A percentile compares a stretch with the other conserved stretches of the same genome.
phyloP scores from a whole-genome alignment of 139 green algal species.

The Coelastrella sp. region DNA sequence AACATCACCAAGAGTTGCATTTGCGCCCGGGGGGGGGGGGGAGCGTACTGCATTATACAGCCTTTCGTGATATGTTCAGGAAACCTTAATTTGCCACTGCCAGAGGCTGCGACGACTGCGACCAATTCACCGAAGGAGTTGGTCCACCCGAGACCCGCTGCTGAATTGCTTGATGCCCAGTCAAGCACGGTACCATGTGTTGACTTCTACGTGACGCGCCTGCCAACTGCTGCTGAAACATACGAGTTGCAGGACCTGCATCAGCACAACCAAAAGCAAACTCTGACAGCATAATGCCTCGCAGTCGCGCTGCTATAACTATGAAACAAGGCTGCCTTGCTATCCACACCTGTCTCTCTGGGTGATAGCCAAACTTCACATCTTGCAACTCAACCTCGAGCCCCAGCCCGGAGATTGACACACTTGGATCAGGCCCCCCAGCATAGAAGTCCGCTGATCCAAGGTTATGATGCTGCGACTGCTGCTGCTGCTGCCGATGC shows the following conservation, averaged over 20 bases:
- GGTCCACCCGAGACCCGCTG: too few relatives aligned
- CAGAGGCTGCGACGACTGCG: too few relatives aligned
- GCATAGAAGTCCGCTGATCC: not conserved
- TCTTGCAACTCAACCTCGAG: slow-evolving; percentile 74
- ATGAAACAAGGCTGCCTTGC: not conserved
- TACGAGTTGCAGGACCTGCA: not conserved
- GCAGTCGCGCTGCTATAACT: not conserved
- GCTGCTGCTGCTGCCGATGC: not conserved
- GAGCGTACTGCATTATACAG: too few relatives aligned
- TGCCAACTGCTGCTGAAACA: too few relatives aligned
- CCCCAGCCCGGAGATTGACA: slow-evolving; percentile 37
- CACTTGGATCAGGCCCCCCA: not conserved
- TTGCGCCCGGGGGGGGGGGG: too few relatives aligned
- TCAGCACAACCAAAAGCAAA: not conserved
- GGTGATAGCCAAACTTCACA: slow-evolving; percentile 80
- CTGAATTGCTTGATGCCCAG: too few relatives aligned
- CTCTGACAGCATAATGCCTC: not conserved
- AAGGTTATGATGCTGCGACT: slow-evolving; percentile 42
- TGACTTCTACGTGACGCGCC: too few relatives aligned
- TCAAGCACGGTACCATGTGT: too few relatives aligned
- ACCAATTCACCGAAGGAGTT: too few relatives aligned
- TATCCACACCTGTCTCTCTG: slow-evolving; percentile 61
- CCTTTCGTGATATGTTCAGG: too few relatives aligned
- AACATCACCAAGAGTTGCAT: too few relatives aligned
- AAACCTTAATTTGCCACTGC: too few relatives aligned